Evolutionary conservation across 768 basidiomycete genomes (phyloP).

Genomic region (Podaxis pistillaris): DNA sequence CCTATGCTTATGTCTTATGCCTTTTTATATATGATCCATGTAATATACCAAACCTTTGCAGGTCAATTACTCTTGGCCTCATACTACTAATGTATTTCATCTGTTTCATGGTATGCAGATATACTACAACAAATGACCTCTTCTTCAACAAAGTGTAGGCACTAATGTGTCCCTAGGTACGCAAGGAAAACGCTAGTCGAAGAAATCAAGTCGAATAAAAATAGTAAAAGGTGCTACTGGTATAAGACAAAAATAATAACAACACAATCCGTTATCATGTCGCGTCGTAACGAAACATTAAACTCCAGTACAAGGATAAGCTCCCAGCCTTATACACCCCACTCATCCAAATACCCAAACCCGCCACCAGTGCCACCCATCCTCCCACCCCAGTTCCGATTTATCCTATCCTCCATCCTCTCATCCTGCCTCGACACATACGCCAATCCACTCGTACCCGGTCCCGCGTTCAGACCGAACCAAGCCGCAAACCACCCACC

Average conservation of each 20-base stretch:
- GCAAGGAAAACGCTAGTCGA: background rate
- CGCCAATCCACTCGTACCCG: constrained; percentile 16
- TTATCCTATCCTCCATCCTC: constrained; percentile 50
- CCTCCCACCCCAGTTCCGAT: constrained; percentile 46
- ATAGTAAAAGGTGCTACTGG: background rate
- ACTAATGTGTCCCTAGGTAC: background rate
- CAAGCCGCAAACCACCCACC: constrained; percentile 18
- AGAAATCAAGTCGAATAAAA: background rate
- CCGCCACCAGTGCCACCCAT: constrained; percentile 25
- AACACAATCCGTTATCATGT: background rate
- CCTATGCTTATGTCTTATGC: background rate
- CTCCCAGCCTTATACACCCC: constrained; percentile 42
- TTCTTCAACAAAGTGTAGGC: background rate
- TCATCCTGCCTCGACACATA: constrained; percentile 37
- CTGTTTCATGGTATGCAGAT: background rate
- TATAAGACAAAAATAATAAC: background rate
- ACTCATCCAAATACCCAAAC: constrained; percentile 48
- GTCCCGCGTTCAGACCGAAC: constrained; percentile 18
- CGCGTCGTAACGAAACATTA: background rate
- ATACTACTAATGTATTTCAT: background rate
- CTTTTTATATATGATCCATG: background rate
- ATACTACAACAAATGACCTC: background rate
- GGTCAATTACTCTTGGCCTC: background rate
- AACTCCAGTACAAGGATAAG: background rate
- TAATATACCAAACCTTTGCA: background rate